Base-by-base conservation (phyloP, 208 protist genomes). In the Angomonas deanei region DNA sequence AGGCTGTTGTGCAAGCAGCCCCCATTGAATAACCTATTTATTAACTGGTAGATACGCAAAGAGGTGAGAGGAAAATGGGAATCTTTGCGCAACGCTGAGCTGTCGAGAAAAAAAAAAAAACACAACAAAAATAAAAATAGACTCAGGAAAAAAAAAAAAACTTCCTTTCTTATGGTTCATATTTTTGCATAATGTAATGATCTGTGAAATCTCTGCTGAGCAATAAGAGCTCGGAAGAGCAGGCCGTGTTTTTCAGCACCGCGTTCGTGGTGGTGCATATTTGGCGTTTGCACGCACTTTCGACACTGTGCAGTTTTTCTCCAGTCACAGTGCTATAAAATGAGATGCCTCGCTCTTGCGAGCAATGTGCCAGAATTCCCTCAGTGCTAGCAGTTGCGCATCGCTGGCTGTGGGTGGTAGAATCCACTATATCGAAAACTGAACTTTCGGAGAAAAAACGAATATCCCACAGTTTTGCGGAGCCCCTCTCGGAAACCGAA, bases 391-490 rank as follows among this genome's bases (percentile, higher is more conserved):
- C n/a, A 2, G 33, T 24, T 0, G 36, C 23, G 4, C 10, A 66
- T 48, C n/a, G 64, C 61, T 23, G 68, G 30, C 19, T 66, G 21
- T 24, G 62, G 42, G 0, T 52, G 36, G 15, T 39, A 54, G 30
- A 68, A 52, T 2, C 55, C 53, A 2, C 58, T 27, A 42, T 61
- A 61, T 42, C 64, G 57, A 58, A 15, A 48, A 10, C 54, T 69
- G 19, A 63, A 34, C 60, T 67, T 60, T 15, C 34, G 6, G 32
- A 26, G 54, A 91, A 69, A 55, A 73, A 74, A 32, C 84, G 72
- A 4, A 78, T 47, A 74, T 91, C 84, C 84, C 84, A 91, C 31
- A 91, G 61, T 48, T 80, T 84, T 24, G 72, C 61, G 46, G 79
- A 76, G 47, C 80, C 80, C 31, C 64, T 68, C 31, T 66, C 74